Evolutionary conservation across 352 stramenopile genomes (phyloP).

Genomic region (Phytopythium boreale): DNA sequence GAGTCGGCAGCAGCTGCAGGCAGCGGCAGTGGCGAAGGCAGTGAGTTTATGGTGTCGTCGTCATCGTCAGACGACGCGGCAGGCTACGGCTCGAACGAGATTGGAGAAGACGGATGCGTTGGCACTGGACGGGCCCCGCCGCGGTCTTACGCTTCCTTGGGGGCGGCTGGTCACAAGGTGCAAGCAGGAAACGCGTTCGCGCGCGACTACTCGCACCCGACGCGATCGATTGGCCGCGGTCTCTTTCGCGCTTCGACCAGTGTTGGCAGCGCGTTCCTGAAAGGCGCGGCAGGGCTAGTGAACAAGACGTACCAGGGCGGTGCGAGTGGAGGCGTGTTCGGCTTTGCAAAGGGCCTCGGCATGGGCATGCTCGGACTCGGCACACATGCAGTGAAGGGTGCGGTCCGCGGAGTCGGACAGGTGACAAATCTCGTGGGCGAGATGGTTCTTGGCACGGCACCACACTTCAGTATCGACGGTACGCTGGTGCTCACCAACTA

Average conservation of each 20-base stretch:
- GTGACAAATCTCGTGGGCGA: conserved; percentile 86
- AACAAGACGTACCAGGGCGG: conserved; percentile 87
- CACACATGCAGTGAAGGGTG: conserved; percentile 84
- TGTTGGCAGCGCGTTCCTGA: conserved; percentile 80
- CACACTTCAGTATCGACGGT: conserved; percentile 87
- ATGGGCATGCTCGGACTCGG: conserved; percentile 85
- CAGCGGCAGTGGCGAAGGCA: conserved; percentile 21
- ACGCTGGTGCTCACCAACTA: conserved; percentile 83
- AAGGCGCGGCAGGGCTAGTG: conserved; percentile 75
- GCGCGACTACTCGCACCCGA: conserved; percentile 75
- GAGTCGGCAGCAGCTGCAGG: conserved; percentile 28
- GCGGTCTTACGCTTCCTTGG: conserved; percentile 75
- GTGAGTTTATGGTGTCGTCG: conserved; percentile 46
- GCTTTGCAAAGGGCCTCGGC: conserved; percentile 83
- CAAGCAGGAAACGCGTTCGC: conserved; percentile 86
- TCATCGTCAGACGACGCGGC: conserved; percentile 44
- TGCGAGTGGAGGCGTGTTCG: conserved; percentile 80
- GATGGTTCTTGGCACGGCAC: conserved; percentile 80
- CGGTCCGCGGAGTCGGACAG: conserved; percentile 80
- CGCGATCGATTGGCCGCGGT: conserved; percentile 70
- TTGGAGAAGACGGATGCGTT: conserved; percentile 30
- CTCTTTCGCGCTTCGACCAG: conserved; percentile 85
- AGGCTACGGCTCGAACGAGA: conserved; percentile 20
- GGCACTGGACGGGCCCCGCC: conserved; percentile 28
- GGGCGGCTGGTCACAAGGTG: conserved; percentile 82